Base-by-base conservation (phyloP, 2,329 filamentous ascomycete species). In the Cryoendolithus antarcticus region DNA sequence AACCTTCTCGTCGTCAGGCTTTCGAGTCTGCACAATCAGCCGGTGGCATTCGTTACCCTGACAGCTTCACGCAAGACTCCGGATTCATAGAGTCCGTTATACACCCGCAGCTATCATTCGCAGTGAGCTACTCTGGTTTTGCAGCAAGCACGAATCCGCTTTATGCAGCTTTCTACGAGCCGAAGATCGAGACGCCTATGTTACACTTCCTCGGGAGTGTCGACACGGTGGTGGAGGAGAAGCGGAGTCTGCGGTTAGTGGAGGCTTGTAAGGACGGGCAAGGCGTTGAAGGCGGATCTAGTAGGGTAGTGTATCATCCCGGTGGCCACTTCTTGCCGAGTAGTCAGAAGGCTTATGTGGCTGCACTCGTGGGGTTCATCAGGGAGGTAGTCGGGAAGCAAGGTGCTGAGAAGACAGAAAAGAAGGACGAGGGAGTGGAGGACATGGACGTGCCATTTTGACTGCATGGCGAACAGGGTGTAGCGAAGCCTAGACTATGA, bases 281-380 rank as follows among this genome's bases (percentile, higher is more conserved):
- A 34, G 67, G 54, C 39, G 64, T 61, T 29, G 43, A 47, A n/a
- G 57, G 55, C 3, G 48, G 48, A 21, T 54, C 54, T 11, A 42
- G 44, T 24, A 69, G 62, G 48, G 68, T 74, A 38, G 67, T 81
- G 37, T 75, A 81, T 50, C 86, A 93, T 60, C 86, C 88, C 1
- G 89, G 89, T 6, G 88, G 88, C 0, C 89, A 96, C 59, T 86
- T 93, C 54, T 74, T 95, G 53, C 89, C 89, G 0, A 77, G 61
- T 38, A 67, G 86, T 43, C 76, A 80, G 49, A 85, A 82, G 64
- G 81, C 86, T 49, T 91, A 82, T 72, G 75, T 80, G 12, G 79
- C 80, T 67, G 80, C 80, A 24, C 62, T 93, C 47, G 77, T 81
- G 4, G 75, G 71, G 1, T 93, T 88, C 55, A 75, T 91, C 35